Base-by-base conservation (phyloP, 2,329 filamentous ascomycete genomes). In the Penicillium digitatum region DNA sequence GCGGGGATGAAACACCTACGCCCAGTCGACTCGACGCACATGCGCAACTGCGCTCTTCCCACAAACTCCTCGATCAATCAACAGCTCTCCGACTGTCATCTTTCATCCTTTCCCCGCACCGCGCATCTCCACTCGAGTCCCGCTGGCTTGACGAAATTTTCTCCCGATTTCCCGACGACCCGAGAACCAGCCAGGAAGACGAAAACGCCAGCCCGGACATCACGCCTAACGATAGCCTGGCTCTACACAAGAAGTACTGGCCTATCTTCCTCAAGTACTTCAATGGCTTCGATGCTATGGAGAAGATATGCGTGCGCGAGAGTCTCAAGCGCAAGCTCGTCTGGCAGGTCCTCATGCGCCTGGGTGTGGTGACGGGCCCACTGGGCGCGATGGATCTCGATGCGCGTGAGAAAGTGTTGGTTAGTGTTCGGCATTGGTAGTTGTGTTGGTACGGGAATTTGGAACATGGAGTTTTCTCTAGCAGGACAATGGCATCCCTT, bases 251-350 rank as follows among this genome's bases (percentile, higher is more conserved):
- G 39, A 81, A 84, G 54, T 81, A 83, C 45, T 95, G 91, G 88
- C 82, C 84, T 2, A 78, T 81, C 42, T 85, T 96, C 64, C 82
- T 87, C 65, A 90, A 88, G 71, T 94, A 96, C 72, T 90, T 97
- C 64, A 92, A 97, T 70, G 94, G 94, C 1, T 82, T 81, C 54
- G 86, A 88, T 67, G 86, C 92, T 2, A 79, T 97, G 56, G 94
- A 99, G 75, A 86, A 92, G 64, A 88, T 99, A 61, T 84, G 88
- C 1, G 77, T 94, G n/a, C 82, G 87, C 54, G 90, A 96, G 74
- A 88, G 89, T 6, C 82, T 95, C 76, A 95, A 94, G 77, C 81
- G 90, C 54, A 95, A 93, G 74, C 70, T 76, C 39, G 80, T 84
- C 3, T 78, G 77, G 74, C 73, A 76, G 59, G 64, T 83, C 55